Conservation (phyloP, 768 basidiomycete genomes). For the Cyclocybe aegerita region DNA sequence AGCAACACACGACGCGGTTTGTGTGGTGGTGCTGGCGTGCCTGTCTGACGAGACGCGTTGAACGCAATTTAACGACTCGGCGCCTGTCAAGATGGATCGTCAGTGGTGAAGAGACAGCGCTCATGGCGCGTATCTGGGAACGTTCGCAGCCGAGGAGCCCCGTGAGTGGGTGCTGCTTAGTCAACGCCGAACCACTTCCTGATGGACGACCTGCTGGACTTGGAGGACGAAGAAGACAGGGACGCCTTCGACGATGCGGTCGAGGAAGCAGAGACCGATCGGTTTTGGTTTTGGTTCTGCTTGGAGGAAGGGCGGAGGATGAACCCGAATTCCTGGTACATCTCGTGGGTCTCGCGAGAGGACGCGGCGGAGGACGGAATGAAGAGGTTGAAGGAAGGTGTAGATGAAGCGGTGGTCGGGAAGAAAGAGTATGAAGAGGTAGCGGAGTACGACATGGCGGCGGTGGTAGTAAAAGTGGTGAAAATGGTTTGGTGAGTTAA, state of each 20-base stretch:
- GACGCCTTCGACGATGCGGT: neutral
- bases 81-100: too few species aligned
- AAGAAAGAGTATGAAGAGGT: slow-evolving; percentile 24
- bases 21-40: too few species aligned
- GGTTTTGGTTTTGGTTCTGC: slow-evolving; percentile 13
- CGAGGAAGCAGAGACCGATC: neutral
- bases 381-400: slow-evolving; percentile 32
- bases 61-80: too few species aligned
- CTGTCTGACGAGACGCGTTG: too few species aligned
- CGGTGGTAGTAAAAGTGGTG: slow-evolving; percentile 16
- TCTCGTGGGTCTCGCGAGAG: slow-evolving; percentile 36
- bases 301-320: slow-evolving; percentile 25
- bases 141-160: neutral
- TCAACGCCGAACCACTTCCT: slow-evolving; percentile 21
- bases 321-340: slow-evolving; percentile 38
- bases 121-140: slow-evolving; percentile 5
- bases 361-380: slow-evolving; percentile 27
- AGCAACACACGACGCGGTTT: too few species aligned
- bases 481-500: neutral
- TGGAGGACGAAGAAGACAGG: slow-evolving; percentile 2
- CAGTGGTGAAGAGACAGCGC: neutral
- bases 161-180: slow-evolving; percentile 7
- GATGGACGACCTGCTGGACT: slow-evolving; percentile 13
- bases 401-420: slow-evolving; percentile 15
- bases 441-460: slow-evolving; percentile 28